These are phyloP conservation scores for Aegilops sharonensis DNA, from an alignment of 176 grass and related monocot genomes.

Conservation along the genomic window DNA sequence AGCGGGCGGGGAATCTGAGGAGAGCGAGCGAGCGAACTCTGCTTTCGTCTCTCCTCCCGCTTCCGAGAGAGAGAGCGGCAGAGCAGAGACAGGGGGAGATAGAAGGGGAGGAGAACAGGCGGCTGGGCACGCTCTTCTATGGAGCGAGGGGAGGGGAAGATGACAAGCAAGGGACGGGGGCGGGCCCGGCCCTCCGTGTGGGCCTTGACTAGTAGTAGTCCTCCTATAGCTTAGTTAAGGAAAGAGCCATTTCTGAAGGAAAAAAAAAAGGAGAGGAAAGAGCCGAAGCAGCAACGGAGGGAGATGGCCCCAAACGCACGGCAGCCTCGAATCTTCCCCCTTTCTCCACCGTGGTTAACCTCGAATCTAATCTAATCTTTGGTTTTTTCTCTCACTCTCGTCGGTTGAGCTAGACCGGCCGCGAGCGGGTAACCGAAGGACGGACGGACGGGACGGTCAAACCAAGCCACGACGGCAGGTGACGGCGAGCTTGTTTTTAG, in stretches of 20 bases:
- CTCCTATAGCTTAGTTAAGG: not conserved
- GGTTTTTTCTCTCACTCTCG: not conserved
- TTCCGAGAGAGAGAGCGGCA: not conserved
- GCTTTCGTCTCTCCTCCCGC: not conserved
- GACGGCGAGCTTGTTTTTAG: not conserved
- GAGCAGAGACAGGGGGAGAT: not conserved
- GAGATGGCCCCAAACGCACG: slow-evolving; percentile 10
- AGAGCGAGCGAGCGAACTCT: not conserved
- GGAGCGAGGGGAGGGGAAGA: not conserved
- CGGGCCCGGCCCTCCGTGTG: not conserved
- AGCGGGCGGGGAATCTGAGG: not conserved
- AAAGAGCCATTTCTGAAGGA: not conserved
- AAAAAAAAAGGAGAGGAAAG: not conserved
- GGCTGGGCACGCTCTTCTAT: slow-evolving; percentile 11
- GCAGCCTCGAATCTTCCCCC: not conserved
- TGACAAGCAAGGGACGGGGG: not conserved
- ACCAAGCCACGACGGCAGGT: not conserved
- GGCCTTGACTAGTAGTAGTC: not conserved
- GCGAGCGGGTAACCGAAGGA: not conserved
- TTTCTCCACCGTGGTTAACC: not conserved
- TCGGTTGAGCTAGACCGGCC: not conserved
- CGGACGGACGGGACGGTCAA: not conserved
- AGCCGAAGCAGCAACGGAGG: not conserved
- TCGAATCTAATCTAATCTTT: not conserved
- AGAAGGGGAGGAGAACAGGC: not conserved